Evolutionary conservation across 2,329 filamentous ascomycete genomes (phyloP).

Genomic region (Cercospora sojina): DNA sequence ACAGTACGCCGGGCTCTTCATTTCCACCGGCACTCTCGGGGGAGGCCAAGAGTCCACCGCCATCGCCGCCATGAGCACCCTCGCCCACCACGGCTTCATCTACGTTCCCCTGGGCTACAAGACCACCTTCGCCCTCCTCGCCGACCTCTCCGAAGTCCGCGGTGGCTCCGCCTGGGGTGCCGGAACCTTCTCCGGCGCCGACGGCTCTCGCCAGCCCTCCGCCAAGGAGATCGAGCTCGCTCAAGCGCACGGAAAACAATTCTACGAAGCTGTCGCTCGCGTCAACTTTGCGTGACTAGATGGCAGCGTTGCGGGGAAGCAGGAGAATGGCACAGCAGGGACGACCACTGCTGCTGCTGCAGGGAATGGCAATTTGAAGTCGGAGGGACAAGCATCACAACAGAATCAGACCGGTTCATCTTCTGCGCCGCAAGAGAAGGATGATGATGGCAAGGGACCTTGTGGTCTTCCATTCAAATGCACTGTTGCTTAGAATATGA

Average conservation of each 20-base stretch:
- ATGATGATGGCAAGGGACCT: slow-evolving; percentile 62
- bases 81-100: slow-evolving; percentile 91
- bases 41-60: slow-evolving; percentile 93
- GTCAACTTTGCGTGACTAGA: slow-evolving; percentile 72
- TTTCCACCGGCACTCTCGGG: slow-evolving; percentile 79
- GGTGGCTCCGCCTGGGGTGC: slow-evolving; percentile 92
- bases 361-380: slow-evolving; percentile 27
- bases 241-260: slow-evolving; percentile 76
- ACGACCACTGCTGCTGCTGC: slow-evolving; percentile 14
- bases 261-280: slow-evolving; percentile 76
- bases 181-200: slow-evolving; percentile 74
- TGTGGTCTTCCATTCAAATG: slow-evolving; percentile 79
- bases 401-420: slow-evolving; percentile 27
- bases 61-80: slow-evolving; percentile 76
- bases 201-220: slow-evolving; percentile 81
- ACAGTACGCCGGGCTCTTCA: slow-evolving; percentile 77
- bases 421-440: slow-evolving; percentile 34
- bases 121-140: slow-evolving; percentile 67
- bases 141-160: slow-evolving; percentile 74
- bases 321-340: slow-evolving; percentile 19
- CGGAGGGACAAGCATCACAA: slow-evolving; percentile 30
- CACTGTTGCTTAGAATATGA: slow-evolving; percentile 55
- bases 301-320: slow-evolving; percentile 50
- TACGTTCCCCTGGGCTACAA: slow-evolving; percentile 95
- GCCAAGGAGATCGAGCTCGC: slow-evolving; percentile 76